These are phyloP conservation scores for Lachancea fermentati DNA, from an alignment of 805 yeast species.

Conservation along the genomic window DNA sequence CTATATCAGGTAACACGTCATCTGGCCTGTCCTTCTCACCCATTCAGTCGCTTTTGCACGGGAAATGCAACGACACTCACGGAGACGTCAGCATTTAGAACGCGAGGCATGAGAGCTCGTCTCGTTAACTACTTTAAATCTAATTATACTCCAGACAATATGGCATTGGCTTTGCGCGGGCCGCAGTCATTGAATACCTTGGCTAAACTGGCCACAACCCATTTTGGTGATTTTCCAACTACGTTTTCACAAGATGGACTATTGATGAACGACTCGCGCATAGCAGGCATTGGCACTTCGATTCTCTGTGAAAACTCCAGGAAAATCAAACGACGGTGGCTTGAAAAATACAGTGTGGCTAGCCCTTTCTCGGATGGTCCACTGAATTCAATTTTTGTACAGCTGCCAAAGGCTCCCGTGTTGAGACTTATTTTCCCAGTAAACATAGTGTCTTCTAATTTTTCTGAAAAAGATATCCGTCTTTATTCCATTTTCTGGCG, in stretches of 20 bases:
- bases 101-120: slow-evolving; percentile 33
- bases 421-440: slow-evolving; percentile 46
- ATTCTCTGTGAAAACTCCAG: slow-evolving; percentile 4
- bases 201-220: slow-evolving; percentile 43
- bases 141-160: slow-evolving; percentile 42
- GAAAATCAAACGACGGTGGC: slow-evolving; percentile 23
- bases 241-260: background rate
- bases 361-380: slow-evolving; percentile 21
- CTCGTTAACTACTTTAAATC: slow-evolving; percentile 37
- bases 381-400: slow-evolving; percentile 35
- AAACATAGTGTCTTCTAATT: slow-evolving; percentile 4
- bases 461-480: slow-evolving; percentile 20
- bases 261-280: too few relatives aligned
- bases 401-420: slow-evolving; percentile 32
- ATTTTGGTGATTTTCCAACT: slow-evolving; percentile 37
- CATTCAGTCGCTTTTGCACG: slow-evolving; percentile 58
- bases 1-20: slow-evolving; percentile 55
- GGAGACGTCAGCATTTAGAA: slow-evolving; percentile 31
- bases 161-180: slow-evolving; percentile 57
- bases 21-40: slow-evolving; percentile 43
- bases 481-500: slow-evolving; percentile 45
- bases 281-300: background rate
- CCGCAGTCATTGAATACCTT: slow-evolving; percentile 58
- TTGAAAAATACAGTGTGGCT: slow-evolving; percentile 13
- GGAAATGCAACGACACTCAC: slow-evolving; percentile 53